Percentiles rank a stretch among this genome's conserved stretches.
Conservation (phyloP, 2,329 filamentous ascomycete genomes). For the Ceratocystis albifundus region DNA sequence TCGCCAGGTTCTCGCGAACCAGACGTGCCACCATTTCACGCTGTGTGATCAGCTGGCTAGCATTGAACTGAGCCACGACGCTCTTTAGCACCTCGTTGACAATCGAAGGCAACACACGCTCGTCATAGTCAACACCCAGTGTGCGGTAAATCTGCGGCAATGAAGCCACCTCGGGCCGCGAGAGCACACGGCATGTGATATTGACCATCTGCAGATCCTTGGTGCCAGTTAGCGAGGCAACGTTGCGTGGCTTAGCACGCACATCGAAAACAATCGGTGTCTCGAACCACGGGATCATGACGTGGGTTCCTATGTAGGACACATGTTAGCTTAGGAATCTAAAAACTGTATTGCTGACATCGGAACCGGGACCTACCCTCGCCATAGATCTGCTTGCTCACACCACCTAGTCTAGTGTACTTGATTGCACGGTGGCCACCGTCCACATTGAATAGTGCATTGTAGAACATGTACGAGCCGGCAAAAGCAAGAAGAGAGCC, state of each 20-base stretch:
- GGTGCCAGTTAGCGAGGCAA: slow-evolving; percentile 91
- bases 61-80: slow-evolving; percentile 97
- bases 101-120: slow-evolving; percentile 90
- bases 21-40: slow-evolving; percentile 89
- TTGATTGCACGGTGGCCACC: slow-evolving; percentile 99
- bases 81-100: slow-evolving; percentile 98
- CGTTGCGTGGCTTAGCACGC: slow-evolving; percentile 91
- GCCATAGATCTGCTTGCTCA: slow-evolving; percentile 88
- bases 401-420: slow-evolving; percentile 83
- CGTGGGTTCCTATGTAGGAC: slow-evolving; percentile 62
- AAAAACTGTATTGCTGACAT: not conserved
- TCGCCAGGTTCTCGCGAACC: slow-evolving; percentile 84
- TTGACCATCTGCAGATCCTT: slow-evolving; percentile 99
- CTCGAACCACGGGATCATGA: slow-evolving; percentile 94
- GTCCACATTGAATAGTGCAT: slow-evolving; percentile 71
- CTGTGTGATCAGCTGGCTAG: slow-evolving; percentile 95
- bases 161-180: slow-evolving; percentile 72
- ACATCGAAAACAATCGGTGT: slow-evolving; percentile 96
- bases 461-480: slow-evolving; percentile 43
- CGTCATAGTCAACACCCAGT: slow-evolving; percentile 89
- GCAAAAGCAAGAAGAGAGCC: slow-evolving; percentile 36
- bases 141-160: slow-evolving; percentile 96
- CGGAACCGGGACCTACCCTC: slow-evolving; percentile 54
- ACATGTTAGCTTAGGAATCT: slow-evolving; percentile 22
- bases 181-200: slow-evolving; percentile 98